Percentiles rank a stretch among this genome's conserved stretches.
Evolutionary conservation across 306 rosid species (phyloP).

Genomic region (Gastrolobium villosum): DNA sequence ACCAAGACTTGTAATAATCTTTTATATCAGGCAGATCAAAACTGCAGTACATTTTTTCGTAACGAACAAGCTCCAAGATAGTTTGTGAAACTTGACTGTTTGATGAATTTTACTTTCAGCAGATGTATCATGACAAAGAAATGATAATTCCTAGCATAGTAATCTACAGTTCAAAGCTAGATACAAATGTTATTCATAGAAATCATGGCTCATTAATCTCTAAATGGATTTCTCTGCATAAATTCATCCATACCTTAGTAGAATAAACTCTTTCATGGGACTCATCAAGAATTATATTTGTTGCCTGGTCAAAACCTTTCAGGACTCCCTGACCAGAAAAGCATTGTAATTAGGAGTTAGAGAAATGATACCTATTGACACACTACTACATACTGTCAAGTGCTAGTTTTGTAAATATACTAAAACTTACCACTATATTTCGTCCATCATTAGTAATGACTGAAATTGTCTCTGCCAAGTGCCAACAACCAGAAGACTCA

Average conservation of each 20-base stretch:
- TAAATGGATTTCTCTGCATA: slow-evolving; percentile 14
- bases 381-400: neutral
- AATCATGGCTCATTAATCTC: neutral
- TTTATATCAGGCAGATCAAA: no score
- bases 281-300: slow-evolving; percentile 97
- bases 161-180: no score
- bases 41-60: no score
- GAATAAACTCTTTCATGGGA: slow-evolving; percentile 97
- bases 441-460: slow-evolving; percentile 94
- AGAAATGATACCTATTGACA: neutral
- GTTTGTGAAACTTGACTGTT: no score
- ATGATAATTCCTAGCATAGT: no score
- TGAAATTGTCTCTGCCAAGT: slow-evolving; percentile 78
- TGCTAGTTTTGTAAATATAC: slow-evolving; percentile 3
- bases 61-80: no score
- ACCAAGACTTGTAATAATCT: no score
- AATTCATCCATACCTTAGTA: slow-evolving; percentile 73
- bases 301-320: slow-evolving; percentile 98
- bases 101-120: no score
- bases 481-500: slow-evolving; percentile 24
- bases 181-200: no score
- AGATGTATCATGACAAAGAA: no score
- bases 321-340: slow-evolving; percentile 72
- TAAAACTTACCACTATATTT: slow-evolving; percentile 82
- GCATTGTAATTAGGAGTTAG: neutral